phyloP scores from a whole-genome alignment of 2,329 filamentous ascomycete species.

The Talaromyces atroroseus region DNA sequence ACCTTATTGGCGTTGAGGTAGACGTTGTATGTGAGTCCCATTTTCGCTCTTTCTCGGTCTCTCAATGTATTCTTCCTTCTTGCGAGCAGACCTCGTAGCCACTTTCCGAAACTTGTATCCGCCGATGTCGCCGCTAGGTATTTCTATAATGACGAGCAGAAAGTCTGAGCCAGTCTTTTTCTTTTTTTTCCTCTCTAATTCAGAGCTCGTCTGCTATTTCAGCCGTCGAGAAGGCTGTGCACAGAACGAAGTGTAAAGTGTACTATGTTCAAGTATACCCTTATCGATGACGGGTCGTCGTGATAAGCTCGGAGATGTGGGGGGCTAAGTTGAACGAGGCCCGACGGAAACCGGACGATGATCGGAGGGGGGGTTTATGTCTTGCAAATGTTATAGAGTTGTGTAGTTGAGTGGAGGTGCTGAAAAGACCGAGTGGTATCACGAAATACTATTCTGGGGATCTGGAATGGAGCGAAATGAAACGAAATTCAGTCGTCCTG shows the following conservation, averaged over 20 bases:
- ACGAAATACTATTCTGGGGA: background rate
- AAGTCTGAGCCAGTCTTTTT: background rate
- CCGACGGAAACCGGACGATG: background rate
- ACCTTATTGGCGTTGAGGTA: conserved; percentile 84
- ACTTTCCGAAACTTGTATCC: background rate
- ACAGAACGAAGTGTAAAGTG: no score
- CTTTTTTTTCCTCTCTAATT: background rate
- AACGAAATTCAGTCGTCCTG: background rate
- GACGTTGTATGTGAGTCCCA: conserved; percentile 88
- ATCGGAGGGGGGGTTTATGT: background rate
- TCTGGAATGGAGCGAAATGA: background rate
- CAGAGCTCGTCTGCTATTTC: background rate
- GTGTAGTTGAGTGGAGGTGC: background rate
- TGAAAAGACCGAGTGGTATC: background rate
- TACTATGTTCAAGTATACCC: background rate
- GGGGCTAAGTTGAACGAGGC: background rate
- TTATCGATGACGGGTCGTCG: conserved; percentile 9
- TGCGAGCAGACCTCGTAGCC: no score
- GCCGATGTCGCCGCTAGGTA: no score
- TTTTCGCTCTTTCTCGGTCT: conserved; percentile 30
- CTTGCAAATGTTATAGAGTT: background rate
- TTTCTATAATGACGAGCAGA: background rate
- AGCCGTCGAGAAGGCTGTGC: background rate
- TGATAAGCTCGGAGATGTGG: conserved; percentile 10
- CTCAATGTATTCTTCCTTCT: no score